Evolutionary conservation across 1,139 yeast species (phyloP), one percentile per base, ranked within the genome.

Genomic region (Hansenula sp.): DNA sequence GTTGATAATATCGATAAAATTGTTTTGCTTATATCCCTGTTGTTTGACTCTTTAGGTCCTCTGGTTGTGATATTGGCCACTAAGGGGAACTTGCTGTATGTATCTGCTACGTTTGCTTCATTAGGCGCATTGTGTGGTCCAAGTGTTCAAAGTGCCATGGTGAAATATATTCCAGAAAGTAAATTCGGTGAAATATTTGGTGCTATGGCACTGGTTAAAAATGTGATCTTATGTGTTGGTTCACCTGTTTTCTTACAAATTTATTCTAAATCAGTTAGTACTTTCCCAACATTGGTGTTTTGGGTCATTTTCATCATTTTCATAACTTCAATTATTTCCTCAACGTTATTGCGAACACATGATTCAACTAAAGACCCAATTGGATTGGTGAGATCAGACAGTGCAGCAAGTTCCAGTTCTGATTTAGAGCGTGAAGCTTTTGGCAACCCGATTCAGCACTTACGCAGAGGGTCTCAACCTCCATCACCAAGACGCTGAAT

Each of bases 1-100:
- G 60, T 84, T 21, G 95, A 86, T 60, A 58, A 62, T 47, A 65
- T 79, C 31, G 95, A 85, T 60, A 65, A 71, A 43, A 45, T 70
- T 4, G 65, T 77, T 48, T 58, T 79, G 11, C 51, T 71, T 7
- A 33, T 66, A 11, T 70, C 78, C 1, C 39, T 70, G 6, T 0
- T 57, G 0, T 61, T 69, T 42, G 83, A 80, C 41, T 45, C 69
- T 0, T 1, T 74, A 0, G 80, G 81, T 2, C 67, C 76, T 30
- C 28, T 68, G 0, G 48, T 72, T 4, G 55, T 75, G 32, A 58
- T 72, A 1, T 33, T 59, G 6, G 68, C 79, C 0, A 55, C 56
- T 0, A 51, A 54, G 0, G 57, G 68, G 1, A 36, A 39, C 1
- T 38, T 55, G 18, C 62, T 68, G 33, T 47, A 60, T 27, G 30